Base-by-base conservation (phyloP, 176 grass and related monocot genomes). In the Carex myosuroides region DNA sequence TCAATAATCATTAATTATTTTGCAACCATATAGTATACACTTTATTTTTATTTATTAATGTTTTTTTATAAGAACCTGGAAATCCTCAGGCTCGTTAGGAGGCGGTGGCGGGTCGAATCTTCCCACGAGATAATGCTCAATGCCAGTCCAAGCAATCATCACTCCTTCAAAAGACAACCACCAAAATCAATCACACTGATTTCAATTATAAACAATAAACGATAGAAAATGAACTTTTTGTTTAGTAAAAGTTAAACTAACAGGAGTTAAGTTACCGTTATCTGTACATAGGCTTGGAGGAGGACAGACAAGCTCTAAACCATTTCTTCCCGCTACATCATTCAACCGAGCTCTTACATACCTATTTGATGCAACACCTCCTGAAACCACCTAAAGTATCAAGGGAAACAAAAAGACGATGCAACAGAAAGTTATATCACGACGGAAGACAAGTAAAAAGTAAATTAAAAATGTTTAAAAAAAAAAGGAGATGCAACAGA, bases 101-200 rank as follows among this genome's bases (percentile, higher is more conserved):
- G 88, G 73, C 29, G 92, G 95, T 83, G 95, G 95, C 74, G 94
- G 79, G 17, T 94, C 95, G 80, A 91, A 94, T 91, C 95, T 94
- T 84, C 95, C 95, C 8, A 50, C 81, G 54, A 93, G 52, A 39
- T 94, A 98, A 80, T 94, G 92, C 86, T 98, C 95, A 64, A 98
- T 93, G 66, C 95, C 95, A 68, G 95, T 93, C 92, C 95, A 98
- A 90, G 95, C 95, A 91, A 98, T 91, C 95, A 98, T 98, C 46
- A 94, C 95, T 46, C 92, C 95, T 98, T 84, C 60, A 44, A 80
- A 81, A 91, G 13, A 63, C 14, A 76, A 50, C n/a, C 85, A 50
- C 26, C 26, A 81, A 57, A 65, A 14, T 18, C 13, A 66, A 64
- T 82, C 35, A 82, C 18, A 53, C 61, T 16, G 12, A 30, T 81